Evolutionary conservation across 495 filamentous ascomycete genomes (phyloP), one percentile per base, ranked within the genome.

Genomic region (Glutinoglossum americanum): DNA sequence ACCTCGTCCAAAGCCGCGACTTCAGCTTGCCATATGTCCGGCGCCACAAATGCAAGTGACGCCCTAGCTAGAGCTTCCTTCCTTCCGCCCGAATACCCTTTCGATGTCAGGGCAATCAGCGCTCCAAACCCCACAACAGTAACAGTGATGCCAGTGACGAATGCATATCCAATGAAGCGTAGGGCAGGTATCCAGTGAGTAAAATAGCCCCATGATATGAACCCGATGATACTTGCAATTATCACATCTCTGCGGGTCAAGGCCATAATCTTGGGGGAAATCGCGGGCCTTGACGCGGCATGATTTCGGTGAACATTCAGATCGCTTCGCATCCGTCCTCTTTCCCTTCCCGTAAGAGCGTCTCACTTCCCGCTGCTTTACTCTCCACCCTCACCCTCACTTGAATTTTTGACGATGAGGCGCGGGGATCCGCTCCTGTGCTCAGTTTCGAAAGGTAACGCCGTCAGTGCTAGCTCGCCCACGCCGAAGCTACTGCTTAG

Each of bases 161-260:
- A 84, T 55, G 87, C 86, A 65, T 87, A 84, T 63, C 82, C 85
- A 27, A 83, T 73, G 73, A 81, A 93, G 66, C 87, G 84, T 44
- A 94, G 73, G 37, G 78, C 63, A 10, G 89, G 88, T 64, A 84
- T 70, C 83, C 85, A 92, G 70, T 81, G 78, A 60, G 86, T 80
- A 33, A 80, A 76, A 65, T 85, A 80, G 23, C 84, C 86, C 89
- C 89, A 96, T 61, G 87, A 78, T 62, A 96, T 75, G 68, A 94
- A 94, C 61, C 68, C 76, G 66, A 75, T 78, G 62, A 85, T 69
- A 64, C 76, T 77, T 62, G 83, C 79, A 63, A 88, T 64, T 65
- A 80, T 72, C 64, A 88, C 73, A 76, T 92, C 76, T 75, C 81
- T 80, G 72, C 77, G 76, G 68, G 75, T 79, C 74, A 90, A 78